Percentiles rank a stretch among this genome's conserved stretches.
Conservation (phyloP, 139 green algal species). For the Pedinophyceae sp. region DNA sequence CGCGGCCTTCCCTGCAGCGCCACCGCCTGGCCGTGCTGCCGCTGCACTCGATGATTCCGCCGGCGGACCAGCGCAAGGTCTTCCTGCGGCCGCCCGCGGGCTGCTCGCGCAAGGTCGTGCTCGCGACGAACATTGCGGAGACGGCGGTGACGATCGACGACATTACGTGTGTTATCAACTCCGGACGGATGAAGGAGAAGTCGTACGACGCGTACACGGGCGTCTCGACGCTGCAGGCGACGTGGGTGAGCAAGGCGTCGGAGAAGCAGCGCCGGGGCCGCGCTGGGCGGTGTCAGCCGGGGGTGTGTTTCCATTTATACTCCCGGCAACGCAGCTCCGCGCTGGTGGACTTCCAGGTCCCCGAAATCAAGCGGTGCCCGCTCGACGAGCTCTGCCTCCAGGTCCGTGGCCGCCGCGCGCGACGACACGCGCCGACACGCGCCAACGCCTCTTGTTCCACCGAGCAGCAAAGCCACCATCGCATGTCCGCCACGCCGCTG, state of each 20-base stretch:
- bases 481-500: neutral
- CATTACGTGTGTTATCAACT: slow-evolving; percentile 63
- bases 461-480: no score
- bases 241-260: slow-evolving; percentile 34
- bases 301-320: slow-evolving; percentile 70
- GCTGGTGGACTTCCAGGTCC: slow-evolving; percentile 32
- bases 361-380: slow-evolving; percentile 35
- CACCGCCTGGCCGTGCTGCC: slow-evolving; percentile 30
- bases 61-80: slow-evolving; percentile 41
- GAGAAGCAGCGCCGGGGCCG: slow-evolving; percentile 54
- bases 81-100: slow-evolving; percentile 36
- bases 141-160: slow-evolving; percentile 74
- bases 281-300: slow-evolving; percentile 51
- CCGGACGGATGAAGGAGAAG: slow-evolving; percentile 61
- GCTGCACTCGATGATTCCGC: slow-evolving; percentile 58
- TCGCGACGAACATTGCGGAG: slow-evolving; percentile 70
- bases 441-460: no score
- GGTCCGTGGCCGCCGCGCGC: slow-evolving; percentile 13
- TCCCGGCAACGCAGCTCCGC: slow-evolving; percentile 22
- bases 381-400: slow-evolving; percentile 50
- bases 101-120: slow-evolving; percentile 40
- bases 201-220: slow-evolving; percentile 62
- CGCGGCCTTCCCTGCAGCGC: slow-evolving; percentile 8
- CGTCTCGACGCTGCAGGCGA: slow-evolving; percentile 46
- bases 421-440: no score